A percentile compares a stretch with the other conserved stretches of the same genome.
Conservation (phyloP, 2,329 filamentous ascomycete species). For the Fusarium virguliforme region DNA sequence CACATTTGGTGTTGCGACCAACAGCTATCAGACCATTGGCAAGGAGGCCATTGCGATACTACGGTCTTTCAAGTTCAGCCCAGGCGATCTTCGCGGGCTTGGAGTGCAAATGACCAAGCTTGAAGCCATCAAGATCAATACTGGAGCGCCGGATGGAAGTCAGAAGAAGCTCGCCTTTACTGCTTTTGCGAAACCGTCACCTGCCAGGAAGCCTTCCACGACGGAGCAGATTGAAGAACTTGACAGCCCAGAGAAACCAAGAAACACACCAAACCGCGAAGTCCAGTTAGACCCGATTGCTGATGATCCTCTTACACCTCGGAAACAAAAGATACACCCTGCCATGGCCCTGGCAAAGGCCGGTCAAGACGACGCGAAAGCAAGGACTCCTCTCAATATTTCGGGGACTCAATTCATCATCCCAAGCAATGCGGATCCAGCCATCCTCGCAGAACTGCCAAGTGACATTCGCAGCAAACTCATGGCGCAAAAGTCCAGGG, state of each 20-base stretch:
- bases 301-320: slow-evolving; percentile 69
- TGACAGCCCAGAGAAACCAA: slow-evolving; percentile 57
- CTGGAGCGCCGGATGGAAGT: slow-evolving; percentile 77
- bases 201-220: slow-evolving; percentile 59
- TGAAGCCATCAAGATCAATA: slow-evolving; percentile 78
- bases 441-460: slow-evolving; percentile 87
- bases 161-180: slow-evolving; percentile 86
- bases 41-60: slow-evolving; percentile 91
- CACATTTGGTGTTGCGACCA: slow-evolving; percentile 86
- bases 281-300: slow-evolving; percentile 67
- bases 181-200: slow-evolving; percentile 60
- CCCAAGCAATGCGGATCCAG: slow-evolving; percentile 85
- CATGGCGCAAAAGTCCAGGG: slow-evolving; percentile 69
- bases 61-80: slow-evolving; percentile 85
- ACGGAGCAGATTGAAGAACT: slow-evolving; percentile 69
- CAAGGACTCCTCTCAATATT: slow-evolving; percentile 81
- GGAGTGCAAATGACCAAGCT: slow-evolving; percentile 96
- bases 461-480: slow-evolving; percentile 85
- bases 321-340: slow-evolving; percentile 69
- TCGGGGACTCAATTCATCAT: slow-evolving; percentile 93
- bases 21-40: slow-evolving; percentile 78
- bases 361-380: slow-evolving; percentile 66
- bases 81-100: slow-evolving; percentile 92
- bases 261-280: slow-evolving; percentile 49
- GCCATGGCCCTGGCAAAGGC: slow-evolving; percentile 68